A percentile compares a stretch with the other conserved stretches of the same genome.
These are phyloP conservation scores for Acanthamoeba sp. DNA, from an alignment of 208 protist species.

Conservation along the genomic window DNA sequence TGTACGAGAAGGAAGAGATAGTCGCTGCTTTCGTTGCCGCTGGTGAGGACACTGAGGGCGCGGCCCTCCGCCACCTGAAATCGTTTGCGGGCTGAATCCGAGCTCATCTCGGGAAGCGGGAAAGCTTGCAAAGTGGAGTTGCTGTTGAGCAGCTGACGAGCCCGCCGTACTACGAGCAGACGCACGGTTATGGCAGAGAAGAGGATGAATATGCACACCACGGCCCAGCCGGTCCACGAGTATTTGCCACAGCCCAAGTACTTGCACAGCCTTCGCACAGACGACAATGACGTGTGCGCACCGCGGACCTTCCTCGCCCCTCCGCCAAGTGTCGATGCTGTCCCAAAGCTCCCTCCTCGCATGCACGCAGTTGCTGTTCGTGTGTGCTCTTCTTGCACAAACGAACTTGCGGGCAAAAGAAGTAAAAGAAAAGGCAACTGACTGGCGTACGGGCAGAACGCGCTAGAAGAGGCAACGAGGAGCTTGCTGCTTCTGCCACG, in stretches of 20 bases:
- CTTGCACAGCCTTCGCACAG: neutral
- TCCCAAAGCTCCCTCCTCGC: neutral
- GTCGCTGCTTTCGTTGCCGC: neutral
- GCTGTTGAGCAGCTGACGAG: neutral
- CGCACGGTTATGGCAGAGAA: conserved; percentile 22
- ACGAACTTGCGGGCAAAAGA: too few species aligned
- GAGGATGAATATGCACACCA: conserved; percentile 13
- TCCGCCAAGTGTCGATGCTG: neutral
- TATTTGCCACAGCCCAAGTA: neutral
- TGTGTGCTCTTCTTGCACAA: neutral
- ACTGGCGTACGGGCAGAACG: too few species aligned
- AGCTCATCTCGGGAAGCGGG: neutral
- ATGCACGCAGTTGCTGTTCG: too few species aligned
- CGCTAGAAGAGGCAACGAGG: too few species aligned
- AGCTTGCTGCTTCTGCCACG: too few species aligned
- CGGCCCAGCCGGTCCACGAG: conserved; percentile 33
- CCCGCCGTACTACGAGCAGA: neutral
- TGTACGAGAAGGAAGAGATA: conserved; percentile 38
- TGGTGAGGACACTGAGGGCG: neutral
- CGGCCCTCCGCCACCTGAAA: neutral
- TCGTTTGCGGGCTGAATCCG: neutral
- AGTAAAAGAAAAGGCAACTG: too few species aligned
- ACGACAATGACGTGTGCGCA: neutral
- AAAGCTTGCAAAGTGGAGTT: neutral
- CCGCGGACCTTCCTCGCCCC: neutral